phyloP scores from a whole-genome alignment of 1,139 yeast genomes.

The Meyerozyma athensensis region DNA sequence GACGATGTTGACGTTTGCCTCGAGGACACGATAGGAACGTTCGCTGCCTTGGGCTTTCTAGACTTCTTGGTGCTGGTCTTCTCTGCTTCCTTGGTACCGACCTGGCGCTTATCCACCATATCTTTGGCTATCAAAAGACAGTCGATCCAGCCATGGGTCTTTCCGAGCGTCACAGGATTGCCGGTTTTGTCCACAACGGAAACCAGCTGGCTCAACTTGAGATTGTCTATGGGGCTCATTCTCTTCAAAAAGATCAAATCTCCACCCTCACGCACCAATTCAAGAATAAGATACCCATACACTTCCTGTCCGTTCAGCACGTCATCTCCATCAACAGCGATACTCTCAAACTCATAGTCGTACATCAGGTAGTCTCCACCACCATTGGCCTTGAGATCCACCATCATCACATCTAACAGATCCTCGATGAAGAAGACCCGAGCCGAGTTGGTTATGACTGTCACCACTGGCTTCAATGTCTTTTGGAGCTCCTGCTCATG shows the following conservation, averaged over 20 bases:
- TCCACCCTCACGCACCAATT: conserved; percentile 51
- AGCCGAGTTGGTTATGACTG: conserved; percentile 47
- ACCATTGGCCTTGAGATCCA: conserved; percentile 47
- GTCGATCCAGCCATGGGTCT: conserved; percentile 43
- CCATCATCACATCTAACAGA: conserved; percentile 34
- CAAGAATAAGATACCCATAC: conserved; percentile 62
- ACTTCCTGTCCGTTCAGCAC: conserved; percentile 21
- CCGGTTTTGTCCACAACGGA: conserved; percentile 35
- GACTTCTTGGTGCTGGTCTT: neutral
- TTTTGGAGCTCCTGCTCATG: conserved; percentile 31
- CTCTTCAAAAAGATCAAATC: conserved; percentile 56
- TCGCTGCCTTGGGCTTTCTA: neutral
- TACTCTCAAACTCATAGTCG: conserved; percentile 62
- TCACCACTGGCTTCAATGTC: conserved; percentile 34
- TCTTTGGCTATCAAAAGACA: conserved; percentile 42
- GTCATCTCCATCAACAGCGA: conserved; percentile 35
- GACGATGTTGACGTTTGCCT: neutral
- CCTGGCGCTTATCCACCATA: conserved; percentile 18
- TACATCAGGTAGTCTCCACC: conserved; percentile 68
- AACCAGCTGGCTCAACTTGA: conserved; percentile 26
- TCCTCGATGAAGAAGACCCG: conserved; percentile 41
- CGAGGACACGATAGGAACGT: neutral
- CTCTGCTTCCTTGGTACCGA: neutral
- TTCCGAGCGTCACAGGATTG: conserved; percentile 31
- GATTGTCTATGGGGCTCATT: conserved; percentile 21